Percentiles rank a stretch among this genome's conserved stretches.
Evolutionary conservation across 805 yeast genomes (phyloP).

Genomic region (Saccharomycopsis babjevae): DNA sequence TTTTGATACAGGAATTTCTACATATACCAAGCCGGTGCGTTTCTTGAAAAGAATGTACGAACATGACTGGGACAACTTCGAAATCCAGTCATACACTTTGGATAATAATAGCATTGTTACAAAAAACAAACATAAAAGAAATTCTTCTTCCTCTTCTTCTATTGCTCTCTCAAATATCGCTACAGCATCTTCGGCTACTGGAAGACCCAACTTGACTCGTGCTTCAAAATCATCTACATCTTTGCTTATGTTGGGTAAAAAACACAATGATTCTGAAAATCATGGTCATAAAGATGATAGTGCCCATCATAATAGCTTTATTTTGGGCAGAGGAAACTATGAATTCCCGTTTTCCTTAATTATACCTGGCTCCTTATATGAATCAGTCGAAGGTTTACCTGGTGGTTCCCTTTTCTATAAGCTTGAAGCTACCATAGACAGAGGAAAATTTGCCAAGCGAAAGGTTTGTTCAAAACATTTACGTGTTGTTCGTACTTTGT

Average conservation of each 20-base stretch:
- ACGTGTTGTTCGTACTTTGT: slow-evolving; percentile 75
- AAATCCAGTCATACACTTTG: slow-evolving; percentile 35
- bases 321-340: slow-evolving; percentile 65
- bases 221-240: slow-evolving; percentile 10
- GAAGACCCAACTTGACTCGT: background rate
- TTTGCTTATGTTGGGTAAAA: slow-evolving; percentile 3
- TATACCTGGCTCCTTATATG: slow-evolving; percentile 76
- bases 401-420: slow-evolving; percentile 66
- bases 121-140: background rate
- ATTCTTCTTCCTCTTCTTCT: background rate
- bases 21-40: slow-evolving; percentile 35
- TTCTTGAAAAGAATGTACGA: slow-evolving; percentile 62
- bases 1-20: slow-evolving; percentile 33
- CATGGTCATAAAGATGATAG: background rate
- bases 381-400: slow-evolving; percentile 83
- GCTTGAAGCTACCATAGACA: slow-evolving; percentile 69
- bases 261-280: background rate
- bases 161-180: background rate
- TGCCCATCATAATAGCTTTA: slow-evolving; percentile 19
- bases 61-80: slow-evolving; percentile 65
- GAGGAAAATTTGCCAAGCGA: slow-evolving; percentile 65
- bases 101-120: slow-evolving; percentile 13
- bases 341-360: slow-evolving; percentile 83
- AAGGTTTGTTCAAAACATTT: slow-evolving; percentile 59
- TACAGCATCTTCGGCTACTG: background rate